Base-by-base conservation (phyloP, 495 filamentous ascomycete species). In the Xylaria telfairii region DNA sequence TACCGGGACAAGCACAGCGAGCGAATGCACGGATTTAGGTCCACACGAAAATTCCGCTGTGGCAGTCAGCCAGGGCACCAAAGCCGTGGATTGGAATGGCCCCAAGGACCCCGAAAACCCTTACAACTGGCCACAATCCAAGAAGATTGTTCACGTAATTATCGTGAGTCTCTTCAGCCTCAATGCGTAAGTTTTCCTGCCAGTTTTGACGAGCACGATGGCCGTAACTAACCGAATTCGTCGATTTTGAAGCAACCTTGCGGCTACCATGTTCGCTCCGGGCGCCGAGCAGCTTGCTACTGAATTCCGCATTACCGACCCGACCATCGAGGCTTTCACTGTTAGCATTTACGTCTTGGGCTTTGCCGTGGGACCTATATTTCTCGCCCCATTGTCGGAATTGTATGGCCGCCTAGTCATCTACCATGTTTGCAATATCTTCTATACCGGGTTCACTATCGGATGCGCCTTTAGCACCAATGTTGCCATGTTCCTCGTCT, bases 381-480 rank as follows among this genome's bases (percentile, higher is more conserved):
- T 92, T 51, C 77, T 92, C 3, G 87, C 87, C 0, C 90, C 91
- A 0, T 76, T 92, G 0, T 88, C 83, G 15, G 90, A 93, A 73
- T 85, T 92, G 17, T 91, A 90, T 68, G 91, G 91, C 3, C 84
- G 91, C 5, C 79, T 85, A 0, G 80, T 84, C 26, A 81, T 91
- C 12, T 80, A 90, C n/a, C 87, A 88, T 44, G 69, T 83, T 21
- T 76, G 85, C 21, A 90, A 90, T 64, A 34, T 86, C n/a, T 85
- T 90, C 62, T 93, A 88, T 68, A 77, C 88, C 78, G 82, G 83
- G 6, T 89, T 86, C 81, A 85, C 86, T 53, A 84, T 90, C 26
- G 88, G 87, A 7, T 89, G 88, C 73, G 88, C 88, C 4, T 78
- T 90, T 0, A 79, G 87, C 0, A 84, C 84, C 0, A 86, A 87